Evolutionary conservation across 495 filamentous ascomycete genomes (phyloP), one percentile per base, ranked within the genome.

Genomic region (Penicillium arizonense): DNA sequence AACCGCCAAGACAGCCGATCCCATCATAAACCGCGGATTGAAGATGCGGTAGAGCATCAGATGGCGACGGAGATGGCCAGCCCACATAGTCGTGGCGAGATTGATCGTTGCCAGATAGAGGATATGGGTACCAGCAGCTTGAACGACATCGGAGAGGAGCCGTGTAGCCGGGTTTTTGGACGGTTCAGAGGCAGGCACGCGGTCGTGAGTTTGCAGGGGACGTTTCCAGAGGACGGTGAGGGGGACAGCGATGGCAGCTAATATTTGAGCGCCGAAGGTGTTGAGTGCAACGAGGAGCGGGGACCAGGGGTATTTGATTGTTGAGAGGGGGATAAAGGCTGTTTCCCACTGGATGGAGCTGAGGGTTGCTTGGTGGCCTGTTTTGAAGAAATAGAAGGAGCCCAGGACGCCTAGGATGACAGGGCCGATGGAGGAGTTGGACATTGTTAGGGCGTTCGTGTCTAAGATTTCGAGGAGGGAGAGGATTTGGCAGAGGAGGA

Each of bases 11-110:
- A 87, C 83, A 2, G 76, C 74, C 0, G 87, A 88, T 2, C 88
- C 90, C 56, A 88, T 81, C 89, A 97, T 90, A 68, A 91, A 97
- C 33, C 91, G 68, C 30, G 94, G 94, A 67, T 76, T 85, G 59
- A 98, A 98, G 45, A 98, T 90, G n/a, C 95, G 83, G 71, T 93
- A 97, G 28, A 98, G 77, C 95, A 98, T 98, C 41, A 98, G 76
- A 73, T 99, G 94, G 44, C 94, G 79, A 34, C 95, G 75, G 45
- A 99, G 73, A 61, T 88, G 82, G 6, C 89, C 91, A 0, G 93
- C 90, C 86, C 90, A 96, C 69, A 88, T 85, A 55, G 88, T 91
- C 4, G 90, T 96, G 0, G 90, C 89, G 10, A 94, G 72, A 33
- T 85, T 84, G 61, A 96, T 82, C 23, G 86, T 84, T 4, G 90